phyloP scores from a whole-genome alignment of 2,329 filamentous ascomycete species.

The Epichloe aotearoae region DNA sequence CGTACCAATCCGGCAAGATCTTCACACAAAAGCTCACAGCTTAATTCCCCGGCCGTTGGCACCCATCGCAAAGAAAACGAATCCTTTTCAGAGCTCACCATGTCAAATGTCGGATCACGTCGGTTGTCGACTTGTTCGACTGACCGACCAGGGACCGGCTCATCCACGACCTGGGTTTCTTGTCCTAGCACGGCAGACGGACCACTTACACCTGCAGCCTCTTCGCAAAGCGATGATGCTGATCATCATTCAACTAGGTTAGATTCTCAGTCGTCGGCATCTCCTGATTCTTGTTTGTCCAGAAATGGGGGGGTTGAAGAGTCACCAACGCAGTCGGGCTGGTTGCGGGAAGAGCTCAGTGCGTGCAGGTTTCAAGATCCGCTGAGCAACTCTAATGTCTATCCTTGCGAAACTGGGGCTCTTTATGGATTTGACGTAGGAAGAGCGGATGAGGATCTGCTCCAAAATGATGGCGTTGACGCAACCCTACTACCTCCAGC shows the following conservation, averaged over 20 bases:
- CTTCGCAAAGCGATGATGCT: constrained; percentile 4
- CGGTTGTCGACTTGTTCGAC: not conserved
- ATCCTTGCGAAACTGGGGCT: not conserved
- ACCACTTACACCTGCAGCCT: constrained; percentile 3
- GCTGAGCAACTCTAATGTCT: not conserved
- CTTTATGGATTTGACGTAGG: constrained; percentile 1
- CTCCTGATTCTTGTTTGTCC: constrained; percentile 4
- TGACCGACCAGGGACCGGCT: not conserved
- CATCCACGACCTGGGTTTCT: not conserved
- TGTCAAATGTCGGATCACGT: not conserved
- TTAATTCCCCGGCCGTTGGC: not conserved
- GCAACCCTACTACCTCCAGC: not conserved
- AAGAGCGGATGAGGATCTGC: not conserved
- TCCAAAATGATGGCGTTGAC: not conserved
- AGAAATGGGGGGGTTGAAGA: constrained; percentile 3
- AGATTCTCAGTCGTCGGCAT: not conserved
- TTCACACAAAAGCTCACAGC: not conserved
- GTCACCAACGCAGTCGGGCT: not conserved
- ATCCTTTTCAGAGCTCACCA: not conserved
- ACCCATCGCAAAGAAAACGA: not conserved
- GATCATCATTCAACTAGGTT: not conserved
- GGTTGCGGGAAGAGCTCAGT: not conserved
- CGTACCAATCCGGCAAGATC: not conserved
- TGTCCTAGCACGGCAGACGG: not conserved
- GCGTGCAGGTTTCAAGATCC: not conserved